Percentiles rank a stretch among this genome's conserved stretches.
Conservation (phyloP, 257 asterid genomes). For the Cinchona pubescens region DNA sequence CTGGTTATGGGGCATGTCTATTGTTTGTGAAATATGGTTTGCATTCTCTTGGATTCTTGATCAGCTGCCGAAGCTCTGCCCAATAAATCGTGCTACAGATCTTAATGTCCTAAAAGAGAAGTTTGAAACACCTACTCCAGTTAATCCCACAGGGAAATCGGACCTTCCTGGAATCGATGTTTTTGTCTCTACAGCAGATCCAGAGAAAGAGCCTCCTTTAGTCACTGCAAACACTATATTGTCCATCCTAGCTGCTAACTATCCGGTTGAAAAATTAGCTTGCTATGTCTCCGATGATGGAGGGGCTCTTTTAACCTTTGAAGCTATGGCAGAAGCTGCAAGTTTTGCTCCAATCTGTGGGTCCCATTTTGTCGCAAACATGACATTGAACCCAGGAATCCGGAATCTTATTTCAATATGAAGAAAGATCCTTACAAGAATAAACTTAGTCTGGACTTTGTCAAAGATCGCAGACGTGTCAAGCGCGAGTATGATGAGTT, state of each 20-base stretch:
- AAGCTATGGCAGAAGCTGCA: constrained; percentile 98
- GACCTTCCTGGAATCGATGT: constrained; percentile 85
- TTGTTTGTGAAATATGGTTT: constrained; percentile 82
- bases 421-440: constrained; percentile 79
- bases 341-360: constrained; percentile 86
- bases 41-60: constrained; percentile 93
- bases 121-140: constrained; percentile 58
- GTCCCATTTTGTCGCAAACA: constrained; percentile 87
- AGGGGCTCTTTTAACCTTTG: constrained; percentile 81
- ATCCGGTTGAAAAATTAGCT: constrained; percentile 85
- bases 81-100: constrained; percentile 79
- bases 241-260: constrained; percentile 81
- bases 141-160: constrained; percentile 73
- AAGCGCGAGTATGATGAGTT: constrained; percentile 91
- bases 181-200: constrained; percentile 88
- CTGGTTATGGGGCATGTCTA: constrained; percentile 89
- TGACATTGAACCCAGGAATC: constrained; percentile 74
- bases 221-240: constrained; percentile 83
- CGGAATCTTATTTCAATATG: constrained; percentile 74
- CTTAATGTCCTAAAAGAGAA: constrained; percentile 70
- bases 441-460: constrained; percentile 73
- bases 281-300: constrained; percentile 93
- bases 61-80: constrained; percentile 80
- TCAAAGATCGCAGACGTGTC: constrained; percentile 78
- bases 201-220: constrained; percentile 90